These are phyloP conservation scores for Lenzites betulinus DNA, from an alignment of 768 basidiomycete species.

Conservation along the genomic window DNA sequence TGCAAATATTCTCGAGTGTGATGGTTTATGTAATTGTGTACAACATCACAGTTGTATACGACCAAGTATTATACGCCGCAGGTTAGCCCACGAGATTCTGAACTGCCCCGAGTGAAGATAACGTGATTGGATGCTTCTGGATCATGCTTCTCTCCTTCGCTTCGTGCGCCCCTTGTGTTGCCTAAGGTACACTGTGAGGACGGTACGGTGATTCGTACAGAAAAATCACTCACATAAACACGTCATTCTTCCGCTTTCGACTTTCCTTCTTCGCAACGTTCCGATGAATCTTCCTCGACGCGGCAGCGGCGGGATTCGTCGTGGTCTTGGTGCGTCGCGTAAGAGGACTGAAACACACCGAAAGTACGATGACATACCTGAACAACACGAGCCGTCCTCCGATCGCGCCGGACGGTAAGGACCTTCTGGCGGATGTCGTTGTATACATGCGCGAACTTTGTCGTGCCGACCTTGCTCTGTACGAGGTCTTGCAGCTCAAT, in stretches of 20 bases:
- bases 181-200: not conserved
- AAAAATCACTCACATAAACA: slow-evolving; percentile 54
- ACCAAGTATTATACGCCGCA: too few species aligned
- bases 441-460: slow-evolving; percentile 78
- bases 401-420: slow-evolving; percentile 65
- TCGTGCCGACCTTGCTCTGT: slow-evolving; percentile 85
- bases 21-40: too few species aligned
- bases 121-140: too few species aligned
- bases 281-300: slow-evolving; percentile 70
- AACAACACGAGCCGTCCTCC: slow-evolving; percentile 55
- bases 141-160: slow-evolving; percentile 13
- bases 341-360: not conserved
- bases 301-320: slow-evolving; percentile 73
- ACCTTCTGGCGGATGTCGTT: slow-evolving; percentile 77
- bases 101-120: too few species aligned
- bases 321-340: slow-evolving; percentile 45
- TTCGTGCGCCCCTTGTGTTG: slow-evolving; percentile 12
- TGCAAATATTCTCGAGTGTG: too few species aligned
- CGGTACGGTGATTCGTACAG: not conserved
- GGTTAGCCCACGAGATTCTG: too few species aligned
- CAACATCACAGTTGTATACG: too few species aligned
- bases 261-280: slow-evolving; percentile 83
- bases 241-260: slow-evolving; percentile 71
- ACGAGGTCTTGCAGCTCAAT: slow-evolving; percentile 86
- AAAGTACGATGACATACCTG: slow-evolving; percentile 37